Evolutionary conservation across 179 eudicot species (phyloP).

Genomic region (Carnegiea gigantea): DNA sequence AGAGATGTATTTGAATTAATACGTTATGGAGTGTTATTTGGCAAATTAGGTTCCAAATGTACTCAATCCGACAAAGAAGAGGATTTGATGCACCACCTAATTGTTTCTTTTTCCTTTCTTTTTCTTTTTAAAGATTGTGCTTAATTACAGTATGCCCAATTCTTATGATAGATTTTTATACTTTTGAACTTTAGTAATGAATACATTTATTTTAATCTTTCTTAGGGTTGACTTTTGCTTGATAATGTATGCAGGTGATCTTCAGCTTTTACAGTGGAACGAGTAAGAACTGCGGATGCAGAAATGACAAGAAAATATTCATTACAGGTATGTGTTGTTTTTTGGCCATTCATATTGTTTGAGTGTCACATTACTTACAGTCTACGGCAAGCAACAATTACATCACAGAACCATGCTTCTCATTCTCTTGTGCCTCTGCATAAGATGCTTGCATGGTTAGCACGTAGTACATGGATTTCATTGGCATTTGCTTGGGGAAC

Average conservation of each 20-base stretch:
- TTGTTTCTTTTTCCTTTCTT: not conserved
- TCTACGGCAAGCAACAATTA: not conserved
- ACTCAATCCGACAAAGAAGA: conserved; percentile 28
- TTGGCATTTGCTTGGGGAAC: not conserved
- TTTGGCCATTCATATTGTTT: not conserved
- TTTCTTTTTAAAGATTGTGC: not conserved
- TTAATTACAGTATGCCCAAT: conserved; percentile 6
- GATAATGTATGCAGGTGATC: not conserved
- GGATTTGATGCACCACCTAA: conserved; percentile 53
- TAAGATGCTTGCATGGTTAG: not conserved
- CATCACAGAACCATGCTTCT: not conserved
- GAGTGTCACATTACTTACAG: too few species aligned
- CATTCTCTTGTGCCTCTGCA: not conserved
- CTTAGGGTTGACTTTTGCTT: not conserved
- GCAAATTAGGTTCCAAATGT: conserved; percentile 32
- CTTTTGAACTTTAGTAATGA: too few species aligned
- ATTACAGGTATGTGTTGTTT: not conserved
- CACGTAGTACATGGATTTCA: not conserved
- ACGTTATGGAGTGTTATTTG: conserved; percentile 13
- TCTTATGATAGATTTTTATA: not conserved
- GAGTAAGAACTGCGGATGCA: not conserved
- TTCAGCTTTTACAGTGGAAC: not conserved
- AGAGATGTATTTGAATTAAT: not conserved
- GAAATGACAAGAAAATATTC: not conserved
- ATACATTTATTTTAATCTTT: not conserved